Conservation (phyloP, 2,329 filamentous ascomycete genomes). For the Malbranchea zuffiana region DNA sequence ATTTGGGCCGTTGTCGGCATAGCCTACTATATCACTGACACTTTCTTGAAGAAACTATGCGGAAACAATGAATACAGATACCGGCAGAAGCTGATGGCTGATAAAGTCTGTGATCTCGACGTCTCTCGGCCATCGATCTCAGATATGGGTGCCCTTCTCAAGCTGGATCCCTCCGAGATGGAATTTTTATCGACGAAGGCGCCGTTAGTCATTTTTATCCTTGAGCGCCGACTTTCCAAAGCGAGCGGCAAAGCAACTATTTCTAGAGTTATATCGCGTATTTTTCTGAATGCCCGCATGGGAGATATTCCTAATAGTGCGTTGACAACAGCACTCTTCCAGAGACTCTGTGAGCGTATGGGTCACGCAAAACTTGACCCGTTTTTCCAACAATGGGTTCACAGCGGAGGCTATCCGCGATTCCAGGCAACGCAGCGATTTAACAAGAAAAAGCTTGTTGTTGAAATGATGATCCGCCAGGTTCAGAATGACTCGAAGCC, state of each 20-base stretch:
- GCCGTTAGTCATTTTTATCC: conserved; percentile 79
- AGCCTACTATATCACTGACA: conserved; percentile 88
- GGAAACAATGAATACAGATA: conserved; percentile 93
- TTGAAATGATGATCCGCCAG: conserved; percentile 83
- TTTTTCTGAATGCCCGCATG: conserved; percentile 77
- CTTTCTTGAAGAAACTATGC: conserved; percentile 80
- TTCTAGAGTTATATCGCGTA: conserved; percentile 70
- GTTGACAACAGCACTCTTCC: conserved; percentile 67
- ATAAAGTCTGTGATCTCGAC: conserved; percentile 71
- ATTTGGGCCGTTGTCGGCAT: conserved; percentile 84
- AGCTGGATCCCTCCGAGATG: conserved; percentile 71
- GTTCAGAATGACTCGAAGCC: conserved; percentile 50
- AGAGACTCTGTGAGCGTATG: conserved; percentile 74
- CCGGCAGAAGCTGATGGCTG: conserved; percentile 72
- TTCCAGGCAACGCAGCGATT: conserved; percentile 82
- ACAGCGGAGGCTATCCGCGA: conserved; percentile 74
- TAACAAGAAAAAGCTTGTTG: conserved; percentile 93
- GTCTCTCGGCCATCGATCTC: conserved; percentile 70
- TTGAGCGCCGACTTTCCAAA: conserved; percentile 84
- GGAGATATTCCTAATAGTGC: conserved; percentile 60
- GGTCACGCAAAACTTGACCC: conserved; percentile 76
- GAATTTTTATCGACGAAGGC: conserved; percentile 90
- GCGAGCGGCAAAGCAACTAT: conserved; percentile 75
- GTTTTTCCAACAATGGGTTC: conserved; percentile 92
- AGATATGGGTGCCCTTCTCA: conserved; percentile 64